phyloP scores from a whole-genome alignment of 306 rosid genomes.

The Mimosa pudica region DNA sequence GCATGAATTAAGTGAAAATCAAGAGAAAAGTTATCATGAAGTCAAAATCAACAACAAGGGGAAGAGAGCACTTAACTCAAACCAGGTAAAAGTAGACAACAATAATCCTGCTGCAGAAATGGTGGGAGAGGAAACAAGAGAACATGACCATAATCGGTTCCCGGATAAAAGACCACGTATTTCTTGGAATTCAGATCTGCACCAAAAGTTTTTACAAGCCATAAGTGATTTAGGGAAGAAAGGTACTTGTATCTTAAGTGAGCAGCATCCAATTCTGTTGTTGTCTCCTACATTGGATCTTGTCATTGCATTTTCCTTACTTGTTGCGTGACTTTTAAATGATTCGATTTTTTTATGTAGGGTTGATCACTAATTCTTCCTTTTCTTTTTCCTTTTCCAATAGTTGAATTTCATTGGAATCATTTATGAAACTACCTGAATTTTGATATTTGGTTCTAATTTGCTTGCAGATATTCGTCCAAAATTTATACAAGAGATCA shows the following conservation, averaged over 20 bases:
- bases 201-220: constrained; percentile 43
- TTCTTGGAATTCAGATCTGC: constrained; percentile 45
- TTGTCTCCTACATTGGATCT: no score
- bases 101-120: neutral
- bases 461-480: constrained; percentile 43
- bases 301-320: no score
- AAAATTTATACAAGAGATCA: constrained; percentile 32
- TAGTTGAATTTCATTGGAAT: neutral
- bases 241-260: constrained; percentile 28
- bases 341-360: no score
- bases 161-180: constrained; percentile 7
- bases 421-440: constrained; percentile 1
- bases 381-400: no score
- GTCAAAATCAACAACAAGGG: neutral
- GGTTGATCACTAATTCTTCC: no score
- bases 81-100: neutral
- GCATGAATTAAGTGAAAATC: neutral
- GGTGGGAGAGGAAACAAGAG: constrained; percentile 5
- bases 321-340: no score
- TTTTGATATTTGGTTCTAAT: neutral
- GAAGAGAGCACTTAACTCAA: constrained; percentile 5
- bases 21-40: neutral
- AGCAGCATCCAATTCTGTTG: no score
- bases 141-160: neutral
- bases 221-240: constrained; percentile 39